Percentiles rank a stretch among this genome's conserved stretches.
Evolutionary conservation across 2,329 filamentous ascomycete species (phyloP).

Genomic region (Fonsecaea nubica): DNA sequence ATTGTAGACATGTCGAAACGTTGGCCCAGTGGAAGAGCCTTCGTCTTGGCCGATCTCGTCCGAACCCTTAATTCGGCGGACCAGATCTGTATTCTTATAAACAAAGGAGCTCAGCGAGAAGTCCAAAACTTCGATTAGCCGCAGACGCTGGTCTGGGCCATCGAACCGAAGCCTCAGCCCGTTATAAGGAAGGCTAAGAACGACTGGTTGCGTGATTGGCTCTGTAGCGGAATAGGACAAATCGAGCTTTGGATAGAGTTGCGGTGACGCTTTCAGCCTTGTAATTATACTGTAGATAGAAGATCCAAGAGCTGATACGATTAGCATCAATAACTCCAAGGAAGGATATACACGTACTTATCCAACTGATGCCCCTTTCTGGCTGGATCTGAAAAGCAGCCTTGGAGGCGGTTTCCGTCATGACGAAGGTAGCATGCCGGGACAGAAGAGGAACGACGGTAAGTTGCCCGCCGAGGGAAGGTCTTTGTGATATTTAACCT

Average conservation of each 20-base stretch:
- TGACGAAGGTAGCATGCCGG: conserved; percentile 23
- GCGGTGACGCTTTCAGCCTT: conserved; percentile 84
- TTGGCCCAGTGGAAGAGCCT: conserved; percentile 65
- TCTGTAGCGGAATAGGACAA: conserved; percentile 77
- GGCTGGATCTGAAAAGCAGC: conserved; percentile 66
- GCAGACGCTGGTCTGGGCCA: conserved; percentile 86
- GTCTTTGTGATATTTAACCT: background rate
- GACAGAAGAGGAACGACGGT: background rate
- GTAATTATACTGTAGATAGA: conserved; percentile 90
- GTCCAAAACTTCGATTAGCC: conserved; percentile 88
- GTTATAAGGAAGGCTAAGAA: conserved; percentile 79
- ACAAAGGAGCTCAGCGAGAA: conserved; percentile 84
- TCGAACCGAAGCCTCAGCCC: conserved; percentile 91
- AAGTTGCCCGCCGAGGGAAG: background rate
- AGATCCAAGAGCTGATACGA: conserved; percentile 75
- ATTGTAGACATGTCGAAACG: conserved; percentile 89
- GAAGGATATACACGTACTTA: conserved; percentile 51
- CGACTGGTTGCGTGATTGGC: conserved; percentile 76
- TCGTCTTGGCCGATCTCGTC: conserved; percentile 46
- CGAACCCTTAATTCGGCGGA: conserved; percentile 62
- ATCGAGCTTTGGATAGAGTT: conserved; percentile 81
- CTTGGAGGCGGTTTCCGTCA: conserved; percentile 28
- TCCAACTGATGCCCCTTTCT: conserved; percentile 69
- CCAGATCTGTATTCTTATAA: conserved; percentile 80
- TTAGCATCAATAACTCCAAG: conserved; percentile 9